Conservation (phyloP, 2,329 filamentous ascomycete genomes). For the Venturiaceae sp. region DNA sequence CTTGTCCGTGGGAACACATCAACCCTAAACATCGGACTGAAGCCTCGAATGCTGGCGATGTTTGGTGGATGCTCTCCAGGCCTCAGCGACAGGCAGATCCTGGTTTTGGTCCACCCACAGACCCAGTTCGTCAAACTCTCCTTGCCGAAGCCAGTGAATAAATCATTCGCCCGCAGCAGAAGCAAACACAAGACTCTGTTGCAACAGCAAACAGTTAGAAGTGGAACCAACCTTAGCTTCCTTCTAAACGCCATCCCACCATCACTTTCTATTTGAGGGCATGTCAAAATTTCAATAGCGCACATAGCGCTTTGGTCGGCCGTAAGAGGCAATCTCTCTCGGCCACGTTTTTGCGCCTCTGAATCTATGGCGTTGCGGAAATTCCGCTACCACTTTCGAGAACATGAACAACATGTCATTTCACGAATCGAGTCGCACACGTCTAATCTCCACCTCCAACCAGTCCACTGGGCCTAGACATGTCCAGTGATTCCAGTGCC, state of each 20-base stretch:
- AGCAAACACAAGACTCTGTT: neutral
- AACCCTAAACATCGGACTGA: too few relatives aligned
- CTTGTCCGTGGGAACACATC: too few relatives aligned
- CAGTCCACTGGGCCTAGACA: neutral
- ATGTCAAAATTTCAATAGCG: neutral
- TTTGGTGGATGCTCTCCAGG: too few relatives aligned
- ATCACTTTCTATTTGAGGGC: neutral
- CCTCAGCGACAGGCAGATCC: neutral
- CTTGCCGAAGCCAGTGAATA: neutral
- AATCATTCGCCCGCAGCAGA: neutral
- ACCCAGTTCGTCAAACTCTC: neutral
- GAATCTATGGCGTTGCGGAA: neutral
- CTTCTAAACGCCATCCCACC: neutral
- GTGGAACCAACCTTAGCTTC: neutral
- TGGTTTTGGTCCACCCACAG: neutral
- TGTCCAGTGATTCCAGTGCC: neutral
- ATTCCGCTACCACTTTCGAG: neutral
- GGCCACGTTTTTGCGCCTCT: neutral
- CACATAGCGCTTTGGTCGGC: neutral
- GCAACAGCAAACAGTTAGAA: neutral
- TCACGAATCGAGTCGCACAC: neutral
- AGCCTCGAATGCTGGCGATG: too few relatives aligned
- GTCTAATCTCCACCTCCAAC: neutral
- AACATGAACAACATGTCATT: neutral
- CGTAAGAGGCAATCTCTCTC: neutral